These are phyloP conservation scores for Populus hybrid DNA, from an alignment of 441 rosid species.

Conservation along the genomic window DNA sequence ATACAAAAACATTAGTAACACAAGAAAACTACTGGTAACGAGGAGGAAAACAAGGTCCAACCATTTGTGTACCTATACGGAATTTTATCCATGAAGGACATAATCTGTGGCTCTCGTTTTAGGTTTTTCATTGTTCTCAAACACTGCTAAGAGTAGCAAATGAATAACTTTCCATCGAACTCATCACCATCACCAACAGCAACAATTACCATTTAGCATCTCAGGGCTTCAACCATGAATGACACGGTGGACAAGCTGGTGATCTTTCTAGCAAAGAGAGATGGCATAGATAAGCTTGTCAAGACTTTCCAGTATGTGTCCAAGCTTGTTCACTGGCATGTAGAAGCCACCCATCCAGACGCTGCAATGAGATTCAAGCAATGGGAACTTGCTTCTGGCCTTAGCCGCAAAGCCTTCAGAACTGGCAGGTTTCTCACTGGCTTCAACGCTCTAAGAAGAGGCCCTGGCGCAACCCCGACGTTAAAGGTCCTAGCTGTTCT, in stretches of 20 bases:
- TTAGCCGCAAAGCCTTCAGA: conserved; percentile 88
- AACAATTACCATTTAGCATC: neutral
- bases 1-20: neutral
- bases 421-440: conserved; percentile 88
- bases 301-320: conserved; percentile 95
- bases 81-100: conserved; percentile 24
- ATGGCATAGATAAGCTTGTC: conserved; percentile 96
- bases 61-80: conserved; percentile 3
- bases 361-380: conserved; percentile 65
- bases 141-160: conserved; percentile 8
- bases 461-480: conserved; percentile 51
- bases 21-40: neutral
- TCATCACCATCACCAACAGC: conserved; percentile 1
- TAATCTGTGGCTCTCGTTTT: conserved; percentile 30
- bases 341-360: conserved; percentile 49
- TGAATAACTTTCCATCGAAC: conserved; percentile 4
- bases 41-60: conserved; percentile 16
- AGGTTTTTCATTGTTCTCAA: neutral
- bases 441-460: conserved; percentile 66
- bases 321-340: conserved; percentile 81
- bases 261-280: conserved; percentile 84
- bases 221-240: conserved; percentile 28
- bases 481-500: conserved; percentile 54
- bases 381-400: conserved; percentile 90
- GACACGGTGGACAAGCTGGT: conserved; percentile 88